phyloP scores from a whole-genome alignment of 148 eudicot species.

The Vaccinium vitisidaea region DNA sequence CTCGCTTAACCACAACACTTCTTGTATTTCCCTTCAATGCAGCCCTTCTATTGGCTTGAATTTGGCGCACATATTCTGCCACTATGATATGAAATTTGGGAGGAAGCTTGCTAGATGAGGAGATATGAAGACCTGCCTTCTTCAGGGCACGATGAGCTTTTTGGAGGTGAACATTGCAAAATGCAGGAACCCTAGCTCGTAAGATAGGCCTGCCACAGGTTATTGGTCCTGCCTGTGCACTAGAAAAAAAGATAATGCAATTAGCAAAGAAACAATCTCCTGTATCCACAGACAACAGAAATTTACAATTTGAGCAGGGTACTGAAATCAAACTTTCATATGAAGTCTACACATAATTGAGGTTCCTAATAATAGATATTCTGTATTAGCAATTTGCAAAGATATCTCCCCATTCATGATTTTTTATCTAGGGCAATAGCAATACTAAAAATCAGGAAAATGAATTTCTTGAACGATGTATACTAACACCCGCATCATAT shows the following conservation, averaged over 20 bases:
- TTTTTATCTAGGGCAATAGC: not conserved
- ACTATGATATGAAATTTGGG: conserved; percentile 49
- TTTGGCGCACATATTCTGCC: conserved; percentile 44
- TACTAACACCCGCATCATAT: not conserved
- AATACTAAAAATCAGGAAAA: not conserved
- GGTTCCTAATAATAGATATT: not conserved
- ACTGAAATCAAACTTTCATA: not conserved
- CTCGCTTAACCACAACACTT: conserved; percentile 27
- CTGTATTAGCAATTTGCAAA: not conserved
- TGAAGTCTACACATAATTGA: not conserved
- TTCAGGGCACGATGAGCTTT: conserved; percentile 46
- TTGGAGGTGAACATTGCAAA: conserved; percentile 44
- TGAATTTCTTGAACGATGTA: not conserved
- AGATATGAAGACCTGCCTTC: conserved; percentile 46
- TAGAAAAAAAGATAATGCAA: conserved; percentile 18
- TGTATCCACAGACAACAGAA: not conserved
- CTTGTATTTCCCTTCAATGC: conserved; percentile 26
- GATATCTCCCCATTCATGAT: not conserved
- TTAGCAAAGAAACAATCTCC: conserved; percentile 11
- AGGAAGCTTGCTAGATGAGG: conserved; percentile 52
- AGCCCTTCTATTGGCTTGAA: conserved; percentile 45
- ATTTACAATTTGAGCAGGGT: not conserved
- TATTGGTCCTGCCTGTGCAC: conserved; percentile 56
- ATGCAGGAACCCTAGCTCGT: conserved; percentile 34
- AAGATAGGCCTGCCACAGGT: conserved; percentile 55